Evolutionary conservation across 2,329 filamentous ascomycete genomes (phyloP), one percentile per base, ranked within the genome.

Genomic region (Penicillium italicum): DNA sequence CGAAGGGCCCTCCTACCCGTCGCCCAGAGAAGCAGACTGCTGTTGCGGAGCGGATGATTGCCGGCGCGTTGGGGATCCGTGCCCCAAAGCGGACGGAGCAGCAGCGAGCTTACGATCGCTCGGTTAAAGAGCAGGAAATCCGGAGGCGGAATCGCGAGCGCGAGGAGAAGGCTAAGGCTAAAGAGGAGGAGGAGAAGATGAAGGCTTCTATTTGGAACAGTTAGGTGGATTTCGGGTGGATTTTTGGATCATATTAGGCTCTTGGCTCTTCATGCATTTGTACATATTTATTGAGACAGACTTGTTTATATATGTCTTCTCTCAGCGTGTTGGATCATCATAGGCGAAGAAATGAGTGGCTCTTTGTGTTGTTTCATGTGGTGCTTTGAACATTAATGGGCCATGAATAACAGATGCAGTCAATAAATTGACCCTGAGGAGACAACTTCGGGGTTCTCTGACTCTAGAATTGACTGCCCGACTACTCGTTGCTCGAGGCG

Each of bases 11-110:
- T 14, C 57, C 65, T 8, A 44, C 63, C 10, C 66, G 68, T 14
- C 78, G 89, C 37, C 93, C 91, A 0, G 92, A 96, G 75, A 99
- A 96, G 79, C 95, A 92, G 59, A 95, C 95, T 58, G 90, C 91
- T 0, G 91, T 96, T 37, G 94, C 94, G 5, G 84, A 89, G 59
- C 81, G 94, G 56, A 82, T 99, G 83, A 97, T 99, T 71, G 91
- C 91, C 0, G 89, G 89, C 4, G 91, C 90, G 0, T 77, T 97
- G 62, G 94, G 94, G 0, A 83, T 97, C 52, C 85, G 86, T 67
- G 85, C 87, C 33, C 90, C 91, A 31, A 88, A 85, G 77, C 83
- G 87, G 72, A 97, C 91, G 1, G 91, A 95, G 60, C 92, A 97
- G 76, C 89, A 96, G 79, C 83, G 82, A 65, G 89, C 90, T 51